These are phyloP conservation scores for Pittosporum tobira DNA, from an alignment of 129 eudicot species.

Conservation along the genomic window DNA sequence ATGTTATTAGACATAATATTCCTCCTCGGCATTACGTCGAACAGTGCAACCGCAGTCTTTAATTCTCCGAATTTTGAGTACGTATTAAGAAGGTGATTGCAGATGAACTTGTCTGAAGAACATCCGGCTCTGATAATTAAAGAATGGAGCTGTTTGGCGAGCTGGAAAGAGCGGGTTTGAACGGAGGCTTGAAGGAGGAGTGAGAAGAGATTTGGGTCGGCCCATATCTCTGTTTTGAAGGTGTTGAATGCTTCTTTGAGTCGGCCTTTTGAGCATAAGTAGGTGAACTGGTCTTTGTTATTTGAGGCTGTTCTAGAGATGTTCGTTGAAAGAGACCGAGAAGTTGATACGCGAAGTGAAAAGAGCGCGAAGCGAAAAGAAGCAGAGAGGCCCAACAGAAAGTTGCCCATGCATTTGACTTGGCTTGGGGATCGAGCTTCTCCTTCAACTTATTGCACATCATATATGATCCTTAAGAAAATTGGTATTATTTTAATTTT, in stretches of 20 bases:
- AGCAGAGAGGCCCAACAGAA: background rate
- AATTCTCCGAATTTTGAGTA: conserved; percentile 47
- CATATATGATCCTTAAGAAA: too few relatives aligned
- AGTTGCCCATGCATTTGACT: conserved; percentile 12
- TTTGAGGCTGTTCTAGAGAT: background rate
- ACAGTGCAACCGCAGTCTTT: conserved; percentile 34
- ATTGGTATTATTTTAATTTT: too few relatives aligned
- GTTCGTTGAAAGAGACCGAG: background rate
- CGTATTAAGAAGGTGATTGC: conserved; percentile 56
- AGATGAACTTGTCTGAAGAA: conserved; percentile 38
- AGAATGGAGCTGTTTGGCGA: conserved; percentile 63
- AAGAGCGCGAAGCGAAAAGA: background rate
- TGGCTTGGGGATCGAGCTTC: conserved; percentile 15
- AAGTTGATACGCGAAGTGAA: background rate
- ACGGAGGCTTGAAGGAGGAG: conserved; percentile 57
- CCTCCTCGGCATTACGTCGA: conserved; percentile 53
- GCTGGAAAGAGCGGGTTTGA: conserved; percentile 27
- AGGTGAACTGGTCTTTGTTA: conserved; percentile 39
- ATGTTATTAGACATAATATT: conserved; percentile 74
- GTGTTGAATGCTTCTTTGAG: conserved; percentile 51
- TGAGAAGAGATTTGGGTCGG: conserved; percentile 50
- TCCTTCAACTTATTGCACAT: too few relatives aligned
- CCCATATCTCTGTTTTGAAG: conserved; percentile 31
- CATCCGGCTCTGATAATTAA: conserved; percentile 53
- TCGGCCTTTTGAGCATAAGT: conserved; percentile 29